phyloP scores from a whole-genome alignment of 352 stramenopile genomes.

The Albugo candida region DNA sequence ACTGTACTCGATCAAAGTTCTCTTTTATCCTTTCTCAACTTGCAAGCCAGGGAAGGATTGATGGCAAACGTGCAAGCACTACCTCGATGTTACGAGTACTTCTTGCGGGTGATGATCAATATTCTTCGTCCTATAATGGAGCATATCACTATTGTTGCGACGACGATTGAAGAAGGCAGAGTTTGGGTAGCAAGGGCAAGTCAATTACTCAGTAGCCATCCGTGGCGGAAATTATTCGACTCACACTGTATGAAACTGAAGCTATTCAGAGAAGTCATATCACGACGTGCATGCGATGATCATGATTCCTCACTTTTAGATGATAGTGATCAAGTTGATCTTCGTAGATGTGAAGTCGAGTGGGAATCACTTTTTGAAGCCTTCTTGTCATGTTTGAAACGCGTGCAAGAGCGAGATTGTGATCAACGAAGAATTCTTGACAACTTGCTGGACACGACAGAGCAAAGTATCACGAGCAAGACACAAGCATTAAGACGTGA shows the following conservation, averaged over 20 bases:
- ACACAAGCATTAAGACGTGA: slow-evolving; percentile 16
- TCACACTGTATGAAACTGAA: slow-evolving; percentile 28
- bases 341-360: slow-evolving; percentile 27
- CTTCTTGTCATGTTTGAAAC: slow-evolving; percentile 25
- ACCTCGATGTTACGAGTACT: slow-evolving; percentile 27
- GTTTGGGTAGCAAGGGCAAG: slow-evolving; percentile 26
- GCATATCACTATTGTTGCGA: slow-evolving; percentile 36
- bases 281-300: background rate
- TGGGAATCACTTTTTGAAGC: slow-evolving; percentile 53
- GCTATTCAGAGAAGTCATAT: slow-evolving; percentile 18
- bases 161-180: slow-evolving; percentile 21
- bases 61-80: slow-evolving; percentile 20
- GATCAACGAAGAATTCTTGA: slow-evolving; percentile 39
- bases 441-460: slow-evolving; percentile 22
- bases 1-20: slow-evolving; percentile 30
- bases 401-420: slow-evolving; percentile 35
- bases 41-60: slow-evolving; percentile 15
- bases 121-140: slow-evolving; percentile 37
- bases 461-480: slow-evolving; percentile 19
- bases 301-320: slow-evolving; percentile 2
- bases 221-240: slow-evolving; percentile 29
- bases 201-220: slow-evolving; percentile 29
- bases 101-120: slow-evolving; percentile 21
- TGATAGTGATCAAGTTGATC: slow-evolving; percentile 6
- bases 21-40: slow-evolving; percentile 16